Conservation (phyloP, 108 stramenopile genomes). For the Cyclostephanos invisitatus region DNA sequence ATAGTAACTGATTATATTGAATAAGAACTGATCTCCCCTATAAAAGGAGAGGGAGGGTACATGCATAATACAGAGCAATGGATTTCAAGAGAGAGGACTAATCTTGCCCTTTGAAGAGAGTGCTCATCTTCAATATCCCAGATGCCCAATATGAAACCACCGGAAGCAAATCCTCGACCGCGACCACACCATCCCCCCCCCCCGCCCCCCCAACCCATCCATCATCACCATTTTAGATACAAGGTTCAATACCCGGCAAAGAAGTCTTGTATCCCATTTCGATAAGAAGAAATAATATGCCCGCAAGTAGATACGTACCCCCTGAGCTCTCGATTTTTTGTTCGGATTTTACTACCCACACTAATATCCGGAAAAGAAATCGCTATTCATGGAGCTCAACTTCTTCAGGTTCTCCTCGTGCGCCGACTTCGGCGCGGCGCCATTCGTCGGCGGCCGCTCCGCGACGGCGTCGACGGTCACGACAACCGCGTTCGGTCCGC, state of each 20-base stretch:
- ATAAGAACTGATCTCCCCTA: too few species aligned
- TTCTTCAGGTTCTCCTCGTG: conserved; percentile 73
- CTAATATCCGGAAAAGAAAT: conserved; percentile 77
- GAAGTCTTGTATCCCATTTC: not conserved
- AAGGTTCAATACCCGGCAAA: not conserved
- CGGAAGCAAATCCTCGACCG: not conserved
- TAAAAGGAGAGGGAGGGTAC: too few species aligned
- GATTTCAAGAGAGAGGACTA: too few species aligned
- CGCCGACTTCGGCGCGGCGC: conserved; percentile 46
- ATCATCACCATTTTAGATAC: too few species aligned
- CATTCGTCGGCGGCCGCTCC: conserved; percentile 5
- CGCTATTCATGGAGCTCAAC: conserved; percentile 78
- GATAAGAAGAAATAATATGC: not conserved
- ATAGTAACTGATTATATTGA: too few species aligned
- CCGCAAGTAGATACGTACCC: not conserved
- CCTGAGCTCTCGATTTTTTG: not conserved
- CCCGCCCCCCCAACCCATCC: not conserved
- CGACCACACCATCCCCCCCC: not conserved
- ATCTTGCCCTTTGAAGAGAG: not conserved
- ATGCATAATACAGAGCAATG: too few species aligned
- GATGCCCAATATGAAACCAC: not conserved
- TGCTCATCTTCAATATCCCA: not conserved
- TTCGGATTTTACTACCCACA: not conserved
- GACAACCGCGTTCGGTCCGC: conserved; percentile 6
- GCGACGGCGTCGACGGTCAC: conserved; percentile 5